Evolutionary conservation across 1,284 basidiomycete species (phyloP), one percentile per base, ranked within the genome.

Genomic region (Tilletia caries): DNA sequence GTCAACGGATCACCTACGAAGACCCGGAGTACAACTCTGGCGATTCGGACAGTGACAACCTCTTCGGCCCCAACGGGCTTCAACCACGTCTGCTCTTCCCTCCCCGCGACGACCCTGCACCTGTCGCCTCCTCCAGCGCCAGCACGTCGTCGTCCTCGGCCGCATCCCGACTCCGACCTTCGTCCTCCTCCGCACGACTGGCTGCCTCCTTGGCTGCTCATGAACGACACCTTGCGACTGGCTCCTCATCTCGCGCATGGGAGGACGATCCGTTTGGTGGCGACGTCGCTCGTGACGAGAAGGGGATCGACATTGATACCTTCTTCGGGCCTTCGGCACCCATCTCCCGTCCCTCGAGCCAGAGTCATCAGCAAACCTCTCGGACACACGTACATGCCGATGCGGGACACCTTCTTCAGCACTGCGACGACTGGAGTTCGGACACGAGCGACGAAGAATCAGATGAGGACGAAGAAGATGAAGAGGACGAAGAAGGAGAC

Each of bases 21-120:
- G 76, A 77, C 65, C 73, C 75, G 18, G 76, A 75, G 64, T 73
- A 75, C 67, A 73, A 72, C 33, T 76, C 75, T 32, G 75, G 76
- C 27, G 73, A 76, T 44, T 62, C 58, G 18, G 58, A 62, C 58
- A 62, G 58, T 15, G 58, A 62, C n/a, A 29, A 29, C 32, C 58
- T 62, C 29, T 62, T 62, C n/a, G 58, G 58, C 15, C 58, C 58
- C 20, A n/a, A 29, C 3, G 58, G 58, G 10, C 58, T 62, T 13
- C 58, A 62, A 37, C 58, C 58, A 10, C 58, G 58, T 1, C 58
- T 62, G 12, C 29, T 62, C 29, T 62, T 62, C 32, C 58, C 58
- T 27, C 23, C 58, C 32, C 52, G 27, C 52, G 29, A 62, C 6
- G 15, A 20, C 18, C 32, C 33, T 62, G 23, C 52, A 8, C 23